Evolutionary conservation across 2,329 filamentous ascomycete species (phyloP).

Genomic region (Stachybotrys chlorohalonatus): DNA sequence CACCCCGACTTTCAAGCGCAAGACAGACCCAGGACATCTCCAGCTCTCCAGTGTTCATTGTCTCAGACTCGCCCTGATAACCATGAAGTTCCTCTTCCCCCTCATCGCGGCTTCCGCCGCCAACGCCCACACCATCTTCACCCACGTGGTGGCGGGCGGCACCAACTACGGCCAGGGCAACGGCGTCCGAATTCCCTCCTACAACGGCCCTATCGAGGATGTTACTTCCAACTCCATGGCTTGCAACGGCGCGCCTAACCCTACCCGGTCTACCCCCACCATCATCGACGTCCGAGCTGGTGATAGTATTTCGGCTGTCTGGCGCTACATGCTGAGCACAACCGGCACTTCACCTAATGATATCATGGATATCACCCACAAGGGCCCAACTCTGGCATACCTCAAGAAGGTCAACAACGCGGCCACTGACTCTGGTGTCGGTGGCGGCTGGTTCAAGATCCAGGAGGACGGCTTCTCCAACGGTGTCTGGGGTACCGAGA

Average conservation of each 20-base stretch:
- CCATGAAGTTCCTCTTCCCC: neutral
- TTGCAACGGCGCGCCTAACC: conserved; percentile 48
- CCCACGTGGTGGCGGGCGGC: conserved; percentile 34
- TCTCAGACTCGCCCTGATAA: neutral
- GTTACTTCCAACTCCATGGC: conserved; percentile 44
- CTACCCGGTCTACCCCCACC: conserved; percentile 36
- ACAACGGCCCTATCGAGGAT: conserved; percentile 46
- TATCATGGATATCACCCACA: conserved; percentile 46
- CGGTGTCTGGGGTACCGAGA: conserved; percentile 32
- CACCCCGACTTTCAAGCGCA: too few species aligned
- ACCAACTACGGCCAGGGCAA: conserved; percentile 36
- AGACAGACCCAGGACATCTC: too few species aligned
- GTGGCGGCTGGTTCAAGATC: conserved; percentile 35
- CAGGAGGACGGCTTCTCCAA: conserved; percentile 30
- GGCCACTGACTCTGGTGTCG: conserved; percentile 28
- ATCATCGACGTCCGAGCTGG: conserved; percentile 43
- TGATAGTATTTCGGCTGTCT: conserved; percentile 41
- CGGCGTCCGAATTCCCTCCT: conserved; percentile 41
- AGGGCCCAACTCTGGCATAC: conserved; percentile 45
- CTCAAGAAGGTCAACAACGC: conserved; percentile 45
- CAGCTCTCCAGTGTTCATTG: neutral
- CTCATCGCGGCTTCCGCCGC: neutral
- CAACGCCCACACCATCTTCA: conserved; percentile 31
- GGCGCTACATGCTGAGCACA: conserved; percentile 44
- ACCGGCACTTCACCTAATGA: conserved; percentile 28